phyloP scores from a whole-genome alignment of 164 flowering plant species.

The Piper betle region DNA sequence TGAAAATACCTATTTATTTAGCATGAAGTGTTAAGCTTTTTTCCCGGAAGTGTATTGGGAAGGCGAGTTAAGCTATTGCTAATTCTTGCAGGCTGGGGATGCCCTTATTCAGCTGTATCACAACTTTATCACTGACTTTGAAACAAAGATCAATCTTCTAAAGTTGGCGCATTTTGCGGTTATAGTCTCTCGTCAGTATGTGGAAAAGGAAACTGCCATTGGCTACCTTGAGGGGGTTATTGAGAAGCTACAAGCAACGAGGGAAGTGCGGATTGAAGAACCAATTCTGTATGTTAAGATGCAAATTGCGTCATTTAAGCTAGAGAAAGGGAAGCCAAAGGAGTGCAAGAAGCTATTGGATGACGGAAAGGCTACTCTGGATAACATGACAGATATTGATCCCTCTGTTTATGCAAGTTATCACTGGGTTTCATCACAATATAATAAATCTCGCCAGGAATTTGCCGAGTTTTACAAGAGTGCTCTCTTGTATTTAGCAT shows the following conservation, averaged over 20 bases:
- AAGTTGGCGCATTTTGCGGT: slow-evolving; percentile 97
- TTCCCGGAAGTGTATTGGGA: too few relatives aligned
- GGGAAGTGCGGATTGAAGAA: slow-evolving; percentile 71
- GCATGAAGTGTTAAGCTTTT: too few relatives aligned
- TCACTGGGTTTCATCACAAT: slow-evolving; percentile 89
- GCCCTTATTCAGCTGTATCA: slow-evolving; percentile 82
- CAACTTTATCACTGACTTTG: slow-evolving; percentile 88
- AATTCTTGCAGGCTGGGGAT: slow-evolving; percentile 69
- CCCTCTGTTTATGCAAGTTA: slow-evolving; percentile 92
- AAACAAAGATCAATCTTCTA: slow-evolving; percentile 93
- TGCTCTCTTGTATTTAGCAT: slow-evolving; percentile 88
- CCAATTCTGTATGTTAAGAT: slow-evolving; percentile 73
- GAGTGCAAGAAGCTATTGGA: slow-evolving; percentile 88
- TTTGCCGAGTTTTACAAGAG: slow-evolving; percentile 84
- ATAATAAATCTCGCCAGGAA: slow-evolving; percentile 60
- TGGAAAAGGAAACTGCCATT: slow-evolving; percentile 82
- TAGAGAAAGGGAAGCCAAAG: slow-evolving; percentile 56
- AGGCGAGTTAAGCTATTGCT: too few relatives aligned
- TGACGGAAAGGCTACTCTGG: slow-evolving; percentile 77
- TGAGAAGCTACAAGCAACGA: slow-evolving; percentile 68
- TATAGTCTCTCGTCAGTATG: slow-evolving; percentile 76
- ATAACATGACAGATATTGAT: slow-evolving; percentile 95
- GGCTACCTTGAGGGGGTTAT: slow-evolving; percentile 71
- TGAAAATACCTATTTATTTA: too few relatives aligned
- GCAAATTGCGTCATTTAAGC: slow-evolving; percentile 75